Base-by-base conservation (phyloP, 495 filamentous ascomycete species). In the Gamarada debralockiae region DNA sequence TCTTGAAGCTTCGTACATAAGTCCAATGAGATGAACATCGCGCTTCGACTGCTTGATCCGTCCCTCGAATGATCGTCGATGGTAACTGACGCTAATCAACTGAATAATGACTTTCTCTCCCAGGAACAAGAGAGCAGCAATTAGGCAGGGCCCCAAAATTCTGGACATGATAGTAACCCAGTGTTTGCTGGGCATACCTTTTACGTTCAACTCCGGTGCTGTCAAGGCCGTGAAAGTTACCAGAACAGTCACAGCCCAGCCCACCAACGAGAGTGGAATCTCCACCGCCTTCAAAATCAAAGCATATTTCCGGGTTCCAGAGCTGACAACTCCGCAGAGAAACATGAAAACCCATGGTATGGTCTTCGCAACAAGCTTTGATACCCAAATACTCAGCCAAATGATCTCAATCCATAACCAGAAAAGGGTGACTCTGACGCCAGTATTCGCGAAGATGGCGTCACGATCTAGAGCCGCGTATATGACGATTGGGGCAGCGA, bases 341-440 rank as follows among this genome's bases (percentile, higher is more conserved):
- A 90, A 85, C 70, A 95, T 87, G 67, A 97, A 97, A 23, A 96
- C 55, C 17, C 66, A 74, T 0, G 93, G 92, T n/a, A 96, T 67
- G 23, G 83, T 69, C 64, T 88, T 85, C 7, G 92, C 87, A 21
- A 87, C 73, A 29, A 96, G 65, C 70, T 98, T 98, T 38, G 83
- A 85, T 20, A 80, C 78, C 93, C 93, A 98, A 46, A 97, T 74
- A 50, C 83, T 79, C 36, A 92, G 71, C 92, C 92, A 97, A 23
- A 95, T 80, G 50, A 95, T 78, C 67, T 96, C 89, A 58, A 98
- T 78, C 93, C 93, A 98, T 23, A 84, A 72, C 62, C 92, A 97
- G 58, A 98, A 85, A 75, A 82, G 80, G 48, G 86, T 79, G 24
- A 93, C 74, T 23, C 80, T 73, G 0, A 92, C 86, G 8, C 79